phyloP scores from a whole-genome alignment of 192 early-diverging fungal genomes.

The Gigaspora rosea region DNA sequence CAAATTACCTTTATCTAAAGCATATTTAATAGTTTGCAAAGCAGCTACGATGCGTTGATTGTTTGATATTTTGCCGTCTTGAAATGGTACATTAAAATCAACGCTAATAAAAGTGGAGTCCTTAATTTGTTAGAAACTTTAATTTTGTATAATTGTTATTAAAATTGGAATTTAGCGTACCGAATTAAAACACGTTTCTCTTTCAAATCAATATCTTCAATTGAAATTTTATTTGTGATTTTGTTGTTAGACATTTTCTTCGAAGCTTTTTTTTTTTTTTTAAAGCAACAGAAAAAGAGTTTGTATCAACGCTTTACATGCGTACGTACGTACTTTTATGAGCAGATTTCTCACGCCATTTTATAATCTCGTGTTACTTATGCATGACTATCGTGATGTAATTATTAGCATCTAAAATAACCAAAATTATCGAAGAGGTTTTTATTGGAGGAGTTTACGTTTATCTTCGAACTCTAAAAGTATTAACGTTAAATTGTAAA shows the following conservation, averaged over 20 bases:
- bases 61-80: slow-evolving; percentile 91
- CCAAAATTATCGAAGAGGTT: no score
- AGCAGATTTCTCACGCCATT: no score
- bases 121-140: neutral
- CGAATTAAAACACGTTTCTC: slow-evolving; percentile 92
- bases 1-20: slow-evolving; percentile 74
- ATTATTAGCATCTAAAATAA: no score
- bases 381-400: no score
- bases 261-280: no score
- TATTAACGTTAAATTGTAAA: no score
- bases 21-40: slow-evolving; percentile 92
- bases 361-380: no score
- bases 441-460: no score
- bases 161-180: slow-evolving; percentile 39
- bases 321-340: no score
- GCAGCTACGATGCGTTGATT: slow-evolving; percentile 95
- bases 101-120: slow-evolving; percentile 58
- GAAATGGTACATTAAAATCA: slow-evolving; percentile 99
- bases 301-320: no score
- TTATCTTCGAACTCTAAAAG: no score
- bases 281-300: no score
- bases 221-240: slow-evolving; percentile 81
- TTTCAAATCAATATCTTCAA: slow-evolving; percentile 81
- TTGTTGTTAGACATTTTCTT: slow-evolving; percentile 53
- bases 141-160: neutral